These are phyloP conservation scores for Passalora sequoiae DNA, from an alignment of 2,329 filamentous ascomycete genomes.

Conservation along the genomic window DNA sequence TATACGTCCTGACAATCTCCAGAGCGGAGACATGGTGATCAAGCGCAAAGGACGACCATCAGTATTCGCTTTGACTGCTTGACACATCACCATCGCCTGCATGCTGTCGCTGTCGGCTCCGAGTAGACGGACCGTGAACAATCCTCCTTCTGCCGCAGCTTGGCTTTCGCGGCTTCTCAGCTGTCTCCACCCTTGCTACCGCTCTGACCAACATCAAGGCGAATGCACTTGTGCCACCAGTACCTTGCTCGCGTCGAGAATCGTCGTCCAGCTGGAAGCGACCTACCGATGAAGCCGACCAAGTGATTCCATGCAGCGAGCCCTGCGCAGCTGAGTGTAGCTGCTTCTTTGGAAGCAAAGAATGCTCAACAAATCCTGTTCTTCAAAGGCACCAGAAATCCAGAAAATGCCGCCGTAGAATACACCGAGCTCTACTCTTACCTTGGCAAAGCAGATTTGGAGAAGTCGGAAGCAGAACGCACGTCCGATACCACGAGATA, in stretches of 20 bases:
- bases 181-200: slow-evolving; percentile 53
- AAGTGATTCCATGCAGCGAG: slow-evolving; percentile 6
- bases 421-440: no score
- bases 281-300: neutral
- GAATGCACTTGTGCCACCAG: slow-evolving; percentile 63
- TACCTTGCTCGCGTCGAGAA: slow-evolving; percentile 45
- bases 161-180: slow-evolving; percentile 50
- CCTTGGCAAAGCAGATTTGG: no score
- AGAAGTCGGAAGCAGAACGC: no score
- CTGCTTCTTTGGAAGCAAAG: neutral
- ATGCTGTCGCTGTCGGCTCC: no score
- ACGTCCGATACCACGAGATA: no score
- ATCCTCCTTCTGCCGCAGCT: slow-evolving; percentile 46
- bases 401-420: no score
- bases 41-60: no score
- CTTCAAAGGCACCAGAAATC: neutral
- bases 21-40: no score
- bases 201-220: slow-evolving; percentile 56
- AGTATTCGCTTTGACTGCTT: no score
- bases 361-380: neutral
- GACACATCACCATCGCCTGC: no score
- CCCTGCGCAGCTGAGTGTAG: slow-evolving; percentile 4
- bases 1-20: no score
- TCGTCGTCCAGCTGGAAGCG: neutral
- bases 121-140: no score